phyloP scores from a whole-genome alignment of 129 eudicot genomes.

The Escallonia rubra region DNA sequence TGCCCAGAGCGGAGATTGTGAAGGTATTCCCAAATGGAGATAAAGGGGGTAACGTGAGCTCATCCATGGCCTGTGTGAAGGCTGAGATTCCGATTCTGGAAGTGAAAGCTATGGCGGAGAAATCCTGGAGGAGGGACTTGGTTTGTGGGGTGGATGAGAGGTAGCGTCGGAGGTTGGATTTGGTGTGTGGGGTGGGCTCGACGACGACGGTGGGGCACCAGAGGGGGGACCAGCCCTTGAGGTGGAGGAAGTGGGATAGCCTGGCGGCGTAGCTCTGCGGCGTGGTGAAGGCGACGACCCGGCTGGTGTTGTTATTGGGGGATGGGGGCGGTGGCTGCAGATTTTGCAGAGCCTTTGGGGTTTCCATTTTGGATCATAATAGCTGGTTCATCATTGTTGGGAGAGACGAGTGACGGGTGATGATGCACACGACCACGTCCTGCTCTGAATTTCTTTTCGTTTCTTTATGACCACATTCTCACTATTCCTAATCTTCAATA shows the following conservation, averaged over 20 bases:
- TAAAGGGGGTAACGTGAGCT: slow-evolving; percentile 29
- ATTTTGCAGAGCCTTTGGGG: not conserved
- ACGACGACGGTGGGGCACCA: slow-evolving; percentile 82
- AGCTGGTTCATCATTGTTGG: no score
- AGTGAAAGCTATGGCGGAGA: slow-evolving; percentile 89
- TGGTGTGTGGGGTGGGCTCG: slow-evolving; percentile 55
- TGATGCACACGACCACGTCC: no score
- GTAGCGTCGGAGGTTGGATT: slow-evolving; percentile 43
- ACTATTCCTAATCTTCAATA: no score
- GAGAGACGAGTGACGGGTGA: no score
- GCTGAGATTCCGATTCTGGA: slow-evolving; percentile 70
- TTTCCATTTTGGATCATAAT: not conserved
- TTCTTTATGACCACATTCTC: no score
- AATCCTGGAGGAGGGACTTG: slow-evolving; percentile 26
- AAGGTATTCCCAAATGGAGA: slow-evolving; percentile 40
- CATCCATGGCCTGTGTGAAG: slow-evolving; percentile 46
- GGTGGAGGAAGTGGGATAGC: slow-evolving; percentile 50
- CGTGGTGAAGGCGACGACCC: slow-evolving; percentile 71
- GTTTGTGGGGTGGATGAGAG: slow-evolving; percentile 16
- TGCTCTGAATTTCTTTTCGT: no score
- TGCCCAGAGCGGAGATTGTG: slow-evolving; percentile 65
- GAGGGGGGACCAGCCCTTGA: slow-evolving; percentile 65
- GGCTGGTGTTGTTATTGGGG: not conserved
- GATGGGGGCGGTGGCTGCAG: not conserved
- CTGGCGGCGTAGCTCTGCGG: slow-evolving; percentile 71